These are phyloP conservation scores for Phyllosticta capitalensis DNA, from an alignment of 2,329 filamentous ascomycete species.

Conservation along the genomic window DNA sequence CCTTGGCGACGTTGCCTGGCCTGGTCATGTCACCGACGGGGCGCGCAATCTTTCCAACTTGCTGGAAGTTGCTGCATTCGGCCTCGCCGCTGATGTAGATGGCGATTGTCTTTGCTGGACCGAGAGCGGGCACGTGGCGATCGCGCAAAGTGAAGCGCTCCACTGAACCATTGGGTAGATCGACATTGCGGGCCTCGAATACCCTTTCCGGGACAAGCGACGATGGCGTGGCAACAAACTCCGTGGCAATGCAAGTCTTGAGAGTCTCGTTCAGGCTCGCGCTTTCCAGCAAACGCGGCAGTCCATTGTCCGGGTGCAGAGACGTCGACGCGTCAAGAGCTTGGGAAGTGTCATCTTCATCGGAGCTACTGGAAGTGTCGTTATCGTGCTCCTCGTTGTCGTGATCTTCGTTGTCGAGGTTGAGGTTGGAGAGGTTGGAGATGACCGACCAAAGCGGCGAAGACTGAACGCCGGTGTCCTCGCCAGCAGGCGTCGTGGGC, in stretches of 20 bases:
- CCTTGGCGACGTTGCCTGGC: conserved; percentile 1
- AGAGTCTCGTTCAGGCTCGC: background rate
- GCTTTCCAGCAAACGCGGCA: too few relatives aligned
- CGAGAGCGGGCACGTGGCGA: background rate
- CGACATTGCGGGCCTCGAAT: background rate
- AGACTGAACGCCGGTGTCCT: too few relatives aligned
- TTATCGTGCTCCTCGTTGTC: background rate
- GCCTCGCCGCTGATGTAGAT: conserved; percentile 41
- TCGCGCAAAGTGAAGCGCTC: background rate
- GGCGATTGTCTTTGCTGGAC: background rate
- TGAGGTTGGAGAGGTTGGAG: too few relatives aligned
- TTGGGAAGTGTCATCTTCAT: too few relatives aligned
- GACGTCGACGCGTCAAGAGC: too few relatives aligned
- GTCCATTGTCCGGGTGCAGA: too few relatives aligned
- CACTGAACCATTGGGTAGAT: background rate
- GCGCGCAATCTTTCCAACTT: background rate
- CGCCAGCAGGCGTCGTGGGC: too few relatives aligned
- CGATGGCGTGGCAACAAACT: background rate
- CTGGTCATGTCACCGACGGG: conserved; percentile 30
- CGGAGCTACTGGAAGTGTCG: too few relatives aligned
- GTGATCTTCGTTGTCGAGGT: background rate
- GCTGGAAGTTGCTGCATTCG: background rate
- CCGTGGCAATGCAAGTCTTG: background rate
- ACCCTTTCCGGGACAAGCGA: background rate
- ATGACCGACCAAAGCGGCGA: too few relatives aligned